Evolutionary conservation across 331 rosid species (phyloP), one percentile per base, ranked within the genome.

Genomic region (Acacia concinna): DNA sequence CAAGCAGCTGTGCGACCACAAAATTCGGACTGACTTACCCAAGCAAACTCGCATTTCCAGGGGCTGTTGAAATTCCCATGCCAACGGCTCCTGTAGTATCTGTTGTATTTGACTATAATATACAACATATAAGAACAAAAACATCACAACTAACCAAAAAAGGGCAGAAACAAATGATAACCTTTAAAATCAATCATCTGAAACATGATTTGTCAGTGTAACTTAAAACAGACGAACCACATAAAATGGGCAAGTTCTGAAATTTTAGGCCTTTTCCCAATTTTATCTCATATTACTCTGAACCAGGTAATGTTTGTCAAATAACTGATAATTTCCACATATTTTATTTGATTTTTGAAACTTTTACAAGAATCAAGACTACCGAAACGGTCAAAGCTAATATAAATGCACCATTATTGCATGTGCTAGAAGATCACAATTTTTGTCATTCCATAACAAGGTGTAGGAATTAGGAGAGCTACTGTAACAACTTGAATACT

Each of bases 11-110:
- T 62, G 23, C 13, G 73, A 47, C 30, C 62, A 54, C 12, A 21
- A 83, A 77, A 52, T 56, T 34, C 27, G 49, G 52, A 71, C 27
- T 31, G 78, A 90, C 97, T 84, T 74, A 96, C 99, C 99, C 99
- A 68, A 96, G 95, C 83, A 96, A 89, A 84, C 99, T 68, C 44
- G 96, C 97, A 91, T 90, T 93, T 88, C 90, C 98, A 18, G 94
- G 92, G 70, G 83, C 68, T 71, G 93, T 84, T 51, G 98, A 83
- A 62, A 86, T 83, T 73, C 87, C 96, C 37, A 60, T 47, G 82
- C 91, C 83, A 20, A 84, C 59, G 40, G 76, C 81, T 46, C 84
- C 95, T 25, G 84, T 59, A 69, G 87, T 51, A 73, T 93, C 98
- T 75, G 86, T 90, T 20, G 90, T 77, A 78, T 85, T 91, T 75